Evolutionary conservation across 768 basidiomycete species (phyloP).

Genomic region (Agaricus subrufescens): DNA sequence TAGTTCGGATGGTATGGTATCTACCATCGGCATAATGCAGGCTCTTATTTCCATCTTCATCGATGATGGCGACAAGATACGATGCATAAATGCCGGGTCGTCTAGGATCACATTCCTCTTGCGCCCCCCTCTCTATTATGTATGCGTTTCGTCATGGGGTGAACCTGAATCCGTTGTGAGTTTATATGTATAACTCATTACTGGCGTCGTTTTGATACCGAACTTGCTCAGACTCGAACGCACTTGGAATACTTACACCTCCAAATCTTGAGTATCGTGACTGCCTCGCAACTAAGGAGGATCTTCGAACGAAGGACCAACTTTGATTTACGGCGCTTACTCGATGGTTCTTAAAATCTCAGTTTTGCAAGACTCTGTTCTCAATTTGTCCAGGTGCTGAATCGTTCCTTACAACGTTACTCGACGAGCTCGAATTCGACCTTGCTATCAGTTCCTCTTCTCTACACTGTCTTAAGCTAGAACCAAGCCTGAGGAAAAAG

Average conservation of each 20-base stretch:
- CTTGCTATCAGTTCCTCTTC: conserved; percentile 80
- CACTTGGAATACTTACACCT: conserved; percentile 96
- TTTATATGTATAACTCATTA: not conserved
- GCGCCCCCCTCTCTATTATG: conserved; percentile 87
- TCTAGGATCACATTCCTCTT: conserved; percentile 83
- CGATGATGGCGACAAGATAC: conserved; percentile 82
- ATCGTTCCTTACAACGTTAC: conserved; percentile 68
- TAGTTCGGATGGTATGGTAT: conserved; percentile 64
- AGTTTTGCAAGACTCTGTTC: not conserved
- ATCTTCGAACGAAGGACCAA: conserved; percentile 90
- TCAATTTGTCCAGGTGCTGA: conserved; percentile 60
- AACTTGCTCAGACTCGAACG: conserved; percentile 70
- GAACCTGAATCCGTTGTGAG: conserved; percentile 92
- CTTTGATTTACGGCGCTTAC: conserved; percentile 78
- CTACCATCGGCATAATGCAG: conserved; percentile 88
- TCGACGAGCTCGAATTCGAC: conserved; percentile 69
- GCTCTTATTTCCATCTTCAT: conserved; percentile 94
- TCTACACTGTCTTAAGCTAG: conserved; percentile 75
- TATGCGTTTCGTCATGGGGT: conserved; percentile 87
- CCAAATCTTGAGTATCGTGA: conserved; percentile 88
- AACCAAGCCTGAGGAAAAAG: conserved; percentile 61
- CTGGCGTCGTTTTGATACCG: not conserved
- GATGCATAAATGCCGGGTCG: conserved; percentile 81
- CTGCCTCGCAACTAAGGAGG: conserved; percentile 74
- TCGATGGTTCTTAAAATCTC: conserved; percentile 45